Conservation (phyloP, 2,329 filamentous ascomycete species). For the Neopestalotiopsis sp. region DNA sequence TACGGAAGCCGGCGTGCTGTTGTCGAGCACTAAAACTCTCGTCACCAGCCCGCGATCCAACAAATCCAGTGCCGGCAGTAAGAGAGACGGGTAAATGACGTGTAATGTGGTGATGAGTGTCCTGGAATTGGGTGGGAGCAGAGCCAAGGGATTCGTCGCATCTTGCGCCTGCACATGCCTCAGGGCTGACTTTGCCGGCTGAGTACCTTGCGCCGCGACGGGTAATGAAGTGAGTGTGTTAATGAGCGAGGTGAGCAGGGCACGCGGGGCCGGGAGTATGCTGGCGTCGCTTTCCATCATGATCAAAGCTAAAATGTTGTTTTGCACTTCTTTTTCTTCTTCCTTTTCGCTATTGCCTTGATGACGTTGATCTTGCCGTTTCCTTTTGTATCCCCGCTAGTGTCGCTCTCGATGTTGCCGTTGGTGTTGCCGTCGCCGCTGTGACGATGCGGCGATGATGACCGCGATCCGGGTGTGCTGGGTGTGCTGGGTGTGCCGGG, state of each 20-base stretch:
- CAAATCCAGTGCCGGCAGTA: constrained; percentile 86
- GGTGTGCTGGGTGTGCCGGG: no score
- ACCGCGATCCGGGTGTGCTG: background rate
- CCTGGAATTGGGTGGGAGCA: constrained; percentile 45
- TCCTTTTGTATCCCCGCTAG: no score
- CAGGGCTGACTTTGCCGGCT: constrained; percentile 3
- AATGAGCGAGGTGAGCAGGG: constrained; percentile 57
- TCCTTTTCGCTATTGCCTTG: background rate
- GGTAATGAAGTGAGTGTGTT: constrained; percentile 40
- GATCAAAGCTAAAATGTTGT: background rate
- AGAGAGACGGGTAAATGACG: constrained; percentile 79
- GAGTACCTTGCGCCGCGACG: constrained; percentile 31
- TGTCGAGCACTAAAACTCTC: constrained; percentile 46
- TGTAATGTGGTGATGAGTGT: constrained; percentile 79
- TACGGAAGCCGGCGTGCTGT: background rate
- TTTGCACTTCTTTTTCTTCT: background rate
- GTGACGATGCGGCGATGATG: background rate
- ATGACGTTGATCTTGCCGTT: background rate
- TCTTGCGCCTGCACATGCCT: background rate
- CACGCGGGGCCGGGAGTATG: constrained; percentile 45
- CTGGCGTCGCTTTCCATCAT: constrained; percentile 23
- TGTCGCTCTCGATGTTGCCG: background rate
- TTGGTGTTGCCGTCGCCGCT: background rate
- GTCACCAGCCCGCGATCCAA: constrained; percentile 79
- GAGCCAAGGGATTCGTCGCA: constrained; percentile 40